Evolutionary conservation across 371 early-diverging fungal genomes (phyloP).

Genomic region (Mortierella polycephala): DNA sequence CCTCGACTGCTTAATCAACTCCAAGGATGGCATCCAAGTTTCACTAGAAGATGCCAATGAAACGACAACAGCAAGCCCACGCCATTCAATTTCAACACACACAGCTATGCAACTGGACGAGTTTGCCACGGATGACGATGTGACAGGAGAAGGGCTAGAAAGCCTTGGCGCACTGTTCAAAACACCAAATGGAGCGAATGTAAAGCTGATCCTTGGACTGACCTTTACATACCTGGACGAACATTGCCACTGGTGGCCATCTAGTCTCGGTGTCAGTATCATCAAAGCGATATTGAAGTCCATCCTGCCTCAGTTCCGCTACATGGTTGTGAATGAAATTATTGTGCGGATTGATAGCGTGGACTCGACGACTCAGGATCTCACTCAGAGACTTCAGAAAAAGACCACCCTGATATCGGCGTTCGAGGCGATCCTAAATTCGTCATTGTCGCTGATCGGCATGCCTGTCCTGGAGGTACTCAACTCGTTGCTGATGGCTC

Average conservation of each 20-base stretch:
- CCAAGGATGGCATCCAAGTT: slow-evolving; percentile 28
- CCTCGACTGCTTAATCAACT: slow-evolving; percentile 53
- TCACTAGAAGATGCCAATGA: slow-evolving; percentile 19
- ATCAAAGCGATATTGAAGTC: slow-evolving; percentile 66
- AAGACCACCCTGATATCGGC: slow-evolving; percentile 68
- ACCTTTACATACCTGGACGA: slow-evolving; percentile 66
- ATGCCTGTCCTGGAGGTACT: slow-evolving; percentile 86
- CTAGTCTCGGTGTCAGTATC: slow-evolving; percentile 62
- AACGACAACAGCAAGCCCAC: slow-evolving; percentile 12
- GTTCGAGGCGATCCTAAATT: slow-evolving; percentile 65
- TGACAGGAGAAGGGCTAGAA: slow-evolving; percentile 55
- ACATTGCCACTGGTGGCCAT: slow-evolving; percentile 67
- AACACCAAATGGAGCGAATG: slow-evolving; percentile 59
- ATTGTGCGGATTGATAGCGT: slow-evolving; percentile 66
- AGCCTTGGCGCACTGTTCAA: slow-evolving; percentile 61
- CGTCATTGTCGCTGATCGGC: slow-evolving; percentile 71
- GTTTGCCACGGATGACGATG: slow-evolving; percentile 49
- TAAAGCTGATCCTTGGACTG: slow-evolving; percentile 59
- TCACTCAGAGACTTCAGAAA: slow-evolving; percentile 54
- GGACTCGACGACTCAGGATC: slow-evolving; percentile 31
- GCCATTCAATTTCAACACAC: slow-evolving; percentile 38
- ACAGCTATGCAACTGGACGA: slow-evolving; percentile 30
- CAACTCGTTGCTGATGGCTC: slow-evolving; percentile 71
- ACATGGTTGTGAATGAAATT: slow-evolving; percentile 70
- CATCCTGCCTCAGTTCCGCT: slow-evolving; percentile 75